A percentile compares a stretch with the other conserved stretches of the same genome.
Evolutionary conservation across 306 rosid genomes (phyloP).

Genomic region (Myrica gale): DNA sequence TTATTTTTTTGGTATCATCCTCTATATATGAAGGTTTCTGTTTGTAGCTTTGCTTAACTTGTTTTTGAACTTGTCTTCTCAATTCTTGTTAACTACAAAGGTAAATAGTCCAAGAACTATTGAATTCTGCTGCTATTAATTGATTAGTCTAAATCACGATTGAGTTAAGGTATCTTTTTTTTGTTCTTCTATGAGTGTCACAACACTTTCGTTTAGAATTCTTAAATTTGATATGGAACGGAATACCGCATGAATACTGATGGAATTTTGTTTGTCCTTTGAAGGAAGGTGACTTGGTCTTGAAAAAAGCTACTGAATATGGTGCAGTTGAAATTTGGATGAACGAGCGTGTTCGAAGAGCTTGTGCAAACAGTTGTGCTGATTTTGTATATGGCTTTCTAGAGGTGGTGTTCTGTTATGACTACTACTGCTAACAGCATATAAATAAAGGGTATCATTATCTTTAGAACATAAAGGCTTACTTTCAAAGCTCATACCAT

Average conservation of each 20-base stretch:
- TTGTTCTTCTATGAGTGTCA: not conserved
- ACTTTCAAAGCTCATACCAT: slow-evolving; percentile 14
- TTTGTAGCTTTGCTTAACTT: not conserved
- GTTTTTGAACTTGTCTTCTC: not conserved
- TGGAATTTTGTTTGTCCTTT: slow-evolving; percentile 39
- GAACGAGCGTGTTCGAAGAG: slow-evolving; percentile 96
- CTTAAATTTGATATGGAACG: slow-evolving; percentile 6
- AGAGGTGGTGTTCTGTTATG: slow-evolving; percentile 70
- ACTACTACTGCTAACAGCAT: slow-evolving; percentile 27
- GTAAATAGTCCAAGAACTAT: not conserved
- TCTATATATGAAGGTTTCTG: not conserved
- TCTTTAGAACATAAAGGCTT: slow-evolving; percentile 3
- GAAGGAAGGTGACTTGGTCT: slow-evolving; percentile 89
- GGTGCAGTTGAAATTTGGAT: slow-evolving; percentile 99
- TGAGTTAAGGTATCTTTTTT: not conserved
- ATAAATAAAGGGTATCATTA: slow-evolving; percentile 27
- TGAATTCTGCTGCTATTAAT: not conserved
- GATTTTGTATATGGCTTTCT: slow-evolving; percentile 82
- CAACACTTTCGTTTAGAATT: slow-evolving; percentile 16
- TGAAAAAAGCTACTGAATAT: slow-evolving; percentile 92
- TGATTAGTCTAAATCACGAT: not conserved
- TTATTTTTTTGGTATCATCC: slow-evolving; percentile 15
- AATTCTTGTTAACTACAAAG: not conserved
- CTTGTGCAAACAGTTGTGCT: slow-evolving; percentile 92
- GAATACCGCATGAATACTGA: slow-evolving; percentile 21